These are phyloP conservation scores for Hymenoscyphus occultus DNA, from an alignment of 2,329 filamentous ascomycete genomes.

Conservation along the genomic window DNA sequence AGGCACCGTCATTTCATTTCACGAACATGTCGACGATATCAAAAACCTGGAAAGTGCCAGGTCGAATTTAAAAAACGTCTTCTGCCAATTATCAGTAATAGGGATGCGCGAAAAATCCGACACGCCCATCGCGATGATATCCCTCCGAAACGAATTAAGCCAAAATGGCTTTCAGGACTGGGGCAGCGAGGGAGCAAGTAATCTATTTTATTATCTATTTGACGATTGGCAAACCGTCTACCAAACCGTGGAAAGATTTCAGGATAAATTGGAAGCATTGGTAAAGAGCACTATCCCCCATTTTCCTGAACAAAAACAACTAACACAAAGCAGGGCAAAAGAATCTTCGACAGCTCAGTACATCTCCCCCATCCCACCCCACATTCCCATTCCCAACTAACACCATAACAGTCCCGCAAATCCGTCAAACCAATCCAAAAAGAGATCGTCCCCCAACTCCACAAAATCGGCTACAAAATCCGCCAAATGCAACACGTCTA, in stretches of 20 bases:
- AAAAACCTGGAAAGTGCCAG: constrained; percentile 40
- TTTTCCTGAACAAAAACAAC: background rate
- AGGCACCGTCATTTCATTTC: constrained; percentile 69
- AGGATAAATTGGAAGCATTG: constrained; percentile 46
- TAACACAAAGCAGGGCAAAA: constrained; percentile 20
- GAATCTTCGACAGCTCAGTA: constrained; percentile 33
- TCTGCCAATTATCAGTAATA: constrained; percentile 57
- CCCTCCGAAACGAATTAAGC: constrained; percentile 31
- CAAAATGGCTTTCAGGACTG: constrained; percentile 32
- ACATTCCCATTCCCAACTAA: background rate
- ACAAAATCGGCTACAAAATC: constrained; percentile 59
- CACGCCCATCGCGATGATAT: constrained; percentile 33
- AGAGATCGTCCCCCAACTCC: constrained; percentile 55
- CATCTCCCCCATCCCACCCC: background rate
- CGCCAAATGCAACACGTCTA: constrained; percentile 60
- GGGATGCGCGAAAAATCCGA: constrained; percentile 35
- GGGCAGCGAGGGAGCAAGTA: constrained; percentile 51
- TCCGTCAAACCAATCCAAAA: constrained; percentile 41
- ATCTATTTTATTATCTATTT: constrained; percentile 65
- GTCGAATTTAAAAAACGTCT: constrained; percentile 58
- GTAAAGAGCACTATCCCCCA: constrained; percentile 36
- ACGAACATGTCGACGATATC: constrained; percentile 51
- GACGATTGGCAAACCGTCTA: constrained; percentile 63
- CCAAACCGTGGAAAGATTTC: constrained; percentile 49
- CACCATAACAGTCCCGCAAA: constrained; percentile 35